Evolutionary conservation across 2,329 filamentous ascomycete species (phyloP).

Genomic region (Talaromyces sp.): DNA sequence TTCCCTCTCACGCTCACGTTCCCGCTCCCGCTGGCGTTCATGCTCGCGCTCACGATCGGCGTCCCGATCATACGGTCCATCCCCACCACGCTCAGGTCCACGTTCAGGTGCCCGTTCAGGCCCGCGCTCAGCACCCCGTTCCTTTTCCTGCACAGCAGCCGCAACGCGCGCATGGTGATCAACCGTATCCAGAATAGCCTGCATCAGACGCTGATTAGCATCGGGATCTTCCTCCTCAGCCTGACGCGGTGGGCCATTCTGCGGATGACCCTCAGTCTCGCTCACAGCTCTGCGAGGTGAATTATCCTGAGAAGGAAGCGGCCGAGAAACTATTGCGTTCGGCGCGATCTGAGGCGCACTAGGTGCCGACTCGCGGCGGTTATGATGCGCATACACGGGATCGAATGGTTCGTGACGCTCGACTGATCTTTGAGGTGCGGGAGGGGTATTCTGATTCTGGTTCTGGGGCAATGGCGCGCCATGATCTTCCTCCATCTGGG

Average conservation of each 20-base stretch:
- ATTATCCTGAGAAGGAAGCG: conserved; percentile 20
- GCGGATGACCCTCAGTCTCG: conserved; percentile 34
- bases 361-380: conserved; percentile 29
- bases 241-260: conserved; percentile 18
- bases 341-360: conserved; percentile 25
- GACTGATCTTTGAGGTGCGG: conserved; percentile 7
- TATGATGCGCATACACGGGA: conserved; percentile 9
- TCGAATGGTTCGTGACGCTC: conserved; percentile 14
- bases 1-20: conserved; percentile 19
- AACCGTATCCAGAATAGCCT: conserved; percentile 47
- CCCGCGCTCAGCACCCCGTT: conserved; percentile 21
- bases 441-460: background rate
- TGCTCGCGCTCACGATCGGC: conserved; percentile 17
- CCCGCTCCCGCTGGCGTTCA: conserved; percentile 13
- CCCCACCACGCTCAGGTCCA: conserved; percentile 11
- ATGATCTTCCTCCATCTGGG: background rate
- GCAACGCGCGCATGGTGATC: conserved; percentile 42
- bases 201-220: conserved; percentile 44
- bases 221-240: conserved; percentile 42
- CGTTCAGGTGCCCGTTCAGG: conserved; percentile 7
- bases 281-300: conserved; percentile 43
- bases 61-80: conserved; percentile 7
- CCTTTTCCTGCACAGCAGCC: conserved; percentile 35
- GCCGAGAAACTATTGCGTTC: conserved; percentile 25
- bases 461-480: background rate